Conservation (phyloP, 1,284 basidiomycete genomes). For the Tilletia caries region DNA sequence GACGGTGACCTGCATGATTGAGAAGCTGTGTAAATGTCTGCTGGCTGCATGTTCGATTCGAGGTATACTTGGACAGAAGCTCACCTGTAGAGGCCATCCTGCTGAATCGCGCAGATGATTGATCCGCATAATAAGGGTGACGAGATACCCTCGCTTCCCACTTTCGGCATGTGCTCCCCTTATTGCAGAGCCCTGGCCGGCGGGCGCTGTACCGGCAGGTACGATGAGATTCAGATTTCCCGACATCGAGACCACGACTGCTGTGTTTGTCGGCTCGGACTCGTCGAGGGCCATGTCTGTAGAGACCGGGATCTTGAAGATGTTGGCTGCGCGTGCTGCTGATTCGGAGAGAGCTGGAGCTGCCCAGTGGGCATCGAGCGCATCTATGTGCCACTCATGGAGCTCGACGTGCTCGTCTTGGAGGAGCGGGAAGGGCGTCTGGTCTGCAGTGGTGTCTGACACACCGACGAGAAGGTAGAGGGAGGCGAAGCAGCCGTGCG, state of each 20-base stretch:
- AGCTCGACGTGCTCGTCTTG: not conserved
- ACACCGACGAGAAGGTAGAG: constrained; percentile 9
- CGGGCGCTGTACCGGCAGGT: not conserved
- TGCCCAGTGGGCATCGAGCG: not conserved
- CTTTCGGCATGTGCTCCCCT: not conserved
- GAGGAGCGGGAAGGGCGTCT: constrained; percentile 4
- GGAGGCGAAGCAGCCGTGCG: not conserved
- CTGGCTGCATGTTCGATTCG: not conserved
- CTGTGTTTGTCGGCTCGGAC: not conserved
- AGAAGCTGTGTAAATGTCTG: not conserved
- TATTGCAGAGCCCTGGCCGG: not conserved
- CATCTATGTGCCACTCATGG: not conserved
- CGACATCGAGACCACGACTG: not conserved
- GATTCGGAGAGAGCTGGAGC: constrained; percentile 5
- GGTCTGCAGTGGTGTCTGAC: not conserved
- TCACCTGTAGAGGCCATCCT: constrained; percentile 4
- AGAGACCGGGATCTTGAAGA: constrained; percentile 8
- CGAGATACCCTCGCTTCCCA: not conserved
- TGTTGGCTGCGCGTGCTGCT: not conserved
- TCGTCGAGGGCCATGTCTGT: constrained; percentile 6
- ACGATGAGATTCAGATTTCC: not conserved
- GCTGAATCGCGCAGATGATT: not conserved
- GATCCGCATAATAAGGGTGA: not conserved
- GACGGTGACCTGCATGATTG: not conserved
- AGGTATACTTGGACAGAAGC: not conserved